Evolutionary conservation across 176 grass and related monocot genomes (phyloP).

Genomic region (Poa annua): DNA sequence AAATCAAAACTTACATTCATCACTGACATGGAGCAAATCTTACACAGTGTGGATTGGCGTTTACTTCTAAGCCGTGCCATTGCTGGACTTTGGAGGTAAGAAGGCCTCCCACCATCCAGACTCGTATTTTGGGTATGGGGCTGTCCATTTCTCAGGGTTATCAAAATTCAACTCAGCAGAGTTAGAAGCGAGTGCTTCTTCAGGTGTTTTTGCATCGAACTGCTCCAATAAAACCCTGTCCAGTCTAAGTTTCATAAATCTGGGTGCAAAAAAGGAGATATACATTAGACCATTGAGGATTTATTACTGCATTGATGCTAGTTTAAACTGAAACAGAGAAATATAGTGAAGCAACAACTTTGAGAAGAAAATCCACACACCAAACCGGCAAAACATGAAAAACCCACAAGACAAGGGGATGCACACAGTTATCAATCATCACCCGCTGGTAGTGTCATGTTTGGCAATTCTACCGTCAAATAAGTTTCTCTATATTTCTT

Average conservation of each 20-base stretch:
- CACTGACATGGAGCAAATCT: conserved; percentile 40
- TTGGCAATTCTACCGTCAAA: neutral
- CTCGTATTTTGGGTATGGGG: conserved; percentile 91
- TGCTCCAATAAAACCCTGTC: conserved; percentile 74
- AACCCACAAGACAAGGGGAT: neutral
- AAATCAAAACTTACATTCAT: conserved; percentile 45
- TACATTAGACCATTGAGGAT: conserved; percentile 13
- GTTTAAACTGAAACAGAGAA: conserved; percentile 16
- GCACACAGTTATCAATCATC: conserved; percentile 2
- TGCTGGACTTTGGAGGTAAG: conserved; percentile 67
- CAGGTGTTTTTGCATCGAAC: conserved; percentile 69
- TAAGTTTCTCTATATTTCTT: conserved; percentile 3
- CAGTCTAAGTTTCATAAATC: conserved; percentile 93
- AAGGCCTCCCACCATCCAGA: conserved; percentile 95
- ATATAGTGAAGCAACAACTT: neutral
- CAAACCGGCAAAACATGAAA: neutral
- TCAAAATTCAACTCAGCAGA: conserved; percentile 79
- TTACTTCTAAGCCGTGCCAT: conserved; percentile 54
- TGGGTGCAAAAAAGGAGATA: conserved; percentile 38
- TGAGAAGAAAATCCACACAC: neutral
- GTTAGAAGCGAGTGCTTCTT: conserved; percentile 76
- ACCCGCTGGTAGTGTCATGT: neutral
- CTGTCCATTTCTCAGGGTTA: conserved; percentile 78
- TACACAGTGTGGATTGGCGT: neutral
- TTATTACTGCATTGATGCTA: conserved; percentile 16